Conservation (phyloP, 2,329 filamentous ascomycete genomes). For the Aspergillus nomiae region DNA sequence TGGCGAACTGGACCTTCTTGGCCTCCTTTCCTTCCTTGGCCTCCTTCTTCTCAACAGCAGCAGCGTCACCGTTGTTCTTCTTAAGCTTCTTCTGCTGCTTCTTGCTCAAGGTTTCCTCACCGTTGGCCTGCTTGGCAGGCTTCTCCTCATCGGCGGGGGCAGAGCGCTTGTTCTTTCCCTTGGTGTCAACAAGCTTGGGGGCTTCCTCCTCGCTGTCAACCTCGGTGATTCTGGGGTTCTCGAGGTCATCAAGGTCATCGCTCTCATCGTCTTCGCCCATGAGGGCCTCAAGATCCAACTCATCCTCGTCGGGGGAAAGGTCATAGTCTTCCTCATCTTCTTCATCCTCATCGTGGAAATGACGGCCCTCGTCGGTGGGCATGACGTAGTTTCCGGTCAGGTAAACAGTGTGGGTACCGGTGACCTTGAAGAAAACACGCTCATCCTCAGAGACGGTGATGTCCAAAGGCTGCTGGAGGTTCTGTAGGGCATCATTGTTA, state of each 20-base stretch:
- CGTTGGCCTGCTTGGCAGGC: constrained; percentile 59
- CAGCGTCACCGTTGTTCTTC: constrained; percentile 95
- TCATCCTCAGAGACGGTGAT: constrained; percentile 89
- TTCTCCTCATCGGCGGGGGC: constrained; percentile 69
- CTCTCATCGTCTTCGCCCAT: constrained; percentile 62
- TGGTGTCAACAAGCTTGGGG: constrained; percentile 51
- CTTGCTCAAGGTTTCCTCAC: constrained; percentile 78
- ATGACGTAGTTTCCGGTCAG: constrained; percentile 96
- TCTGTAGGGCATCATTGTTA: constrained; percentile 53
- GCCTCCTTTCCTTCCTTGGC: constrained; percentile 61
- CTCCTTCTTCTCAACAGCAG: constrained; percentile 61
- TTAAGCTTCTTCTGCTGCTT: constrained; percentile 98
- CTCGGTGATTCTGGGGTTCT: constrained; percentile 81
- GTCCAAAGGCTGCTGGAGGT: constrained; percentile 93
- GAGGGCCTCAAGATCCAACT: constrained; percentile 63
- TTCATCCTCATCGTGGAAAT: constrained; percentile 53
- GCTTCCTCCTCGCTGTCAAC: constrained; percentile 72
- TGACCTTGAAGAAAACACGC: constrained; percentile 87
- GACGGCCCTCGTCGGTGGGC: constrained; percentile 58
- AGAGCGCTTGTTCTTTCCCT: constrained; percentile 89
- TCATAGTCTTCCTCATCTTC: constrained; percentile 78
- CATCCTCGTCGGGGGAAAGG: constrained; percentile 75
- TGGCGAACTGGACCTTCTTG: constrained; percentile 99
- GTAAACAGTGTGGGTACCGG: constrained; percentile 85
- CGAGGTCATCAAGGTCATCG: constrained; percentile 76